These are phyloP conservation scores for Metarhizium guizhouense DNA, from an alignment of 2,329 filamentous ascomycete species.

Conservation along the genomic window DNA sequence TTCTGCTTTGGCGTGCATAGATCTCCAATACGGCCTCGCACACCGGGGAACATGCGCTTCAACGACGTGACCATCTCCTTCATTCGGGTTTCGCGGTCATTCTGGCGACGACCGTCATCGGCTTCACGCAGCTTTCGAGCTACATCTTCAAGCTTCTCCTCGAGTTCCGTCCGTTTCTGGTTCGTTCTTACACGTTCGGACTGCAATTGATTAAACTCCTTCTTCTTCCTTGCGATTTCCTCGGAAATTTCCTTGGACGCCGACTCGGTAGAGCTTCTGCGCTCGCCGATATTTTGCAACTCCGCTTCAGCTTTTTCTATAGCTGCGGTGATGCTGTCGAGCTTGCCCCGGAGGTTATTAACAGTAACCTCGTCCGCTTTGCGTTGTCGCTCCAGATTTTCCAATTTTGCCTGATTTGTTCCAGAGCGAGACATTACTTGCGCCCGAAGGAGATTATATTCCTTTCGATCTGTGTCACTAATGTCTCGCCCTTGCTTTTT, in stretches of 20 bases:
- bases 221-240: constrained; percentile 83
- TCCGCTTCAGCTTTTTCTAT: constrained; percentile 68
- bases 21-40: constrained; percentile 82
- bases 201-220: constrained; percentile 75
- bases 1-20: constrained; percentile 95
- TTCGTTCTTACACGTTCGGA: constrained; percentile 76
- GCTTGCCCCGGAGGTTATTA: constrained; percentile 79
- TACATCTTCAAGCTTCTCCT: constrained; percentile 82
- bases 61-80: constrained; percentile 79
- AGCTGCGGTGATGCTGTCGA: constrained; percentile 68
- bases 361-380: constrained; percentile 89
- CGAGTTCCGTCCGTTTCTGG: constrained; percentile 76
- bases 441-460: constrained; percentile 77
- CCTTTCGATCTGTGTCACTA: constrained; percentile 76
- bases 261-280: constrained; percentile 53
- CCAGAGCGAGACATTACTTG: constrained; percentile 80
- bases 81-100: constrained; percentile 66
- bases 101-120: constrained; percentile 77
- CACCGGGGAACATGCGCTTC: constrained; percentile 85
- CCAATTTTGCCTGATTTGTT: constrained; percentile 70
- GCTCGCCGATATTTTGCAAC: constrained; percentile 57
- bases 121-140: constrained; percentile 75
- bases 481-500: constrained; percentile 82
- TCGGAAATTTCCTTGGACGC: constrained; percentile 58
- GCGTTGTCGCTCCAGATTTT: constrained; percentile 78